These are phyloP conservation scores for Aspergillus thermomutatus DNA, from an alignment of 2,329 filamentous ascomycete species.

Conservation along the genomic window DNA sequence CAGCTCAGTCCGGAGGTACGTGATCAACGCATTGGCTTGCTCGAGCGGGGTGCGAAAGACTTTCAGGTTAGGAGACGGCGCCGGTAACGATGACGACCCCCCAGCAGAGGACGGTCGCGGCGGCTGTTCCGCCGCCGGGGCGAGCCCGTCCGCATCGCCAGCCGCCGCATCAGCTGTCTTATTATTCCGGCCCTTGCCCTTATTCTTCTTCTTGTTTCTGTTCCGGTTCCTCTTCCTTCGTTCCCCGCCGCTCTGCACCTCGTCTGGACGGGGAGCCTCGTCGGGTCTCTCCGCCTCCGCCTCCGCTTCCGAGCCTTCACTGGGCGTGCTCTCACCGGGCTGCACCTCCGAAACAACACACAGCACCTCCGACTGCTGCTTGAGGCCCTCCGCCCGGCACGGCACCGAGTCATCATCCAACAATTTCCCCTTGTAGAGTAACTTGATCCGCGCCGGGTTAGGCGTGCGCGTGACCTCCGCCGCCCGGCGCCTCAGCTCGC, in stretches of 20 bases:
- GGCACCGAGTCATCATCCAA: slow-evolving; percentile 40
- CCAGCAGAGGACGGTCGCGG: slow-evolving; percentile 16
- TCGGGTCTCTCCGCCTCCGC: slow-evolving; percentile 21
- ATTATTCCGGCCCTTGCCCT: slow-evolving; percentile 17
- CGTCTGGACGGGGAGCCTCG: slow-evolving; percentile 16
- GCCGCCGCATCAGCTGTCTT: slow-evolving; percentile 9
- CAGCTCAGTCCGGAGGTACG: slow-evolving; percentile 37
- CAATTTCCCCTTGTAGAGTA: slow-evolving; percentile 47
- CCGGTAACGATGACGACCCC: slow-evolving; percentile 16
- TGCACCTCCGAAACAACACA: slow-evolving; percentile 44
- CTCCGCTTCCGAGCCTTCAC: slow-evolving; percentile 31
- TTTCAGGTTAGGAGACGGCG: slow-evolving; percentile 35
- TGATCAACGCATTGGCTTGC: slow-evolving; percentile 35
- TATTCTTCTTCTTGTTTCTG: slow-evolving; percentile 19
- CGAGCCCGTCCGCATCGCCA: slow-evolving; percentile 11
- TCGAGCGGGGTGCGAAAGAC: slow-evolving; percentile 31
- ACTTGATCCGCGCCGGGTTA: slow-evolving; percentile 37
- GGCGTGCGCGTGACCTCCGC: slow-evolving; percentile 35
- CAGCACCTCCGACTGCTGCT: slow-evolving; percentile 47
- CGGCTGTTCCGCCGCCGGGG: slow-evolving; percentile 14
- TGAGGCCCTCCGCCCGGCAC: slow-evolving; percentile 44
- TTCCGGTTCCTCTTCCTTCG: slow-evolving; percentile 14
- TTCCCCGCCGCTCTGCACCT: slow-evolving; percentile 17
- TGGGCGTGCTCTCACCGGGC: slow-evolving; percentile 27
- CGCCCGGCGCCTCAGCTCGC: slow-evolving; percentile 39